Conservation (phyloP, 768 basidiomycete species). For the Suillus weaverae region DNA sequence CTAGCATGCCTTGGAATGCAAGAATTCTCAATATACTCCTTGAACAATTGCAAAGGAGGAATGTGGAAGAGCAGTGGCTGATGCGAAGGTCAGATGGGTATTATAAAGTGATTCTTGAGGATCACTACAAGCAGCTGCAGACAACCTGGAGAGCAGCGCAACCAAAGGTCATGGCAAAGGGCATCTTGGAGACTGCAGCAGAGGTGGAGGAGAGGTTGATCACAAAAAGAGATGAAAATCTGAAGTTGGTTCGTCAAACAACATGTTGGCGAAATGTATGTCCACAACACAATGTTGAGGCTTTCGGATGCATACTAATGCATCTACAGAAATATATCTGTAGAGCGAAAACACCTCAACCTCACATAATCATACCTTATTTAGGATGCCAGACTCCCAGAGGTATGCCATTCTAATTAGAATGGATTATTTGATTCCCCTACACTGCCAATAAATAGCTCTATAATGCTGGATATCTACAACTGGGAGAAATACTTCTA, state of each 20-base stretch:
- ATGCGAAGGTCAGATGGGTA: neutral
- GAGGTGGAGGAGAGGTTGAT: constrained; percentile 7
- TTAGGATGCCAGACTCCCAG: no score
- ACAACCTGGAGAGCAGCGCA: constrained; percentile 4
- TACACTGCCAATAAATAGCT: no score
- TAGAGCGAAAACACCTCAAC: no score
- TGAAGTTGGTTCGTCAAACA: neutral
- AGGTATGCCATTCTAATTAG: no score
- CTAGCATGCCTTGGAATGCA: neutral
- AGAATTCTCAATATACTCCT: neutral
- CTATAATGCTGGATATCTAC: no score
- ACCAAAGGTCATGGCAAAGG: constrained; percentile 7
- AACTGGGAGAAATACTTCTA: no score
- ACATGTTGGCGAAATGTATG: neutral
- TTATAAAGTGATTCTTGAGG: neutral
- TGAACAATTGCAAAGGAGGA: constrained; percentile 1
- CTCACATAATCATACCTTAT: no score
- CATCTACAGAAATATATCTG: no score
- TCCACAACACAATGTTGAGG: no score
- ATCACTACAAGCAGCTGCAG: constrained; percentile 9
- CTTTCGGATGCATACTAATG: no score
- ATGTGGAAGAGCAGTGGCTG: constrained; percentile 7
- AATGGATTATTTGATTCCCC: no score
- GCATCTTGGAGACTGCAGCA: neutral
- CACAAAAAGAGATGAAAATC: neutral